A percentile compares a stretch with the other conserved stretches of the same genome.
phyloP scores from a whole-genome alignment of 352 stramenopile genomes.

The Thalassiosira mediterranea region DNA sequence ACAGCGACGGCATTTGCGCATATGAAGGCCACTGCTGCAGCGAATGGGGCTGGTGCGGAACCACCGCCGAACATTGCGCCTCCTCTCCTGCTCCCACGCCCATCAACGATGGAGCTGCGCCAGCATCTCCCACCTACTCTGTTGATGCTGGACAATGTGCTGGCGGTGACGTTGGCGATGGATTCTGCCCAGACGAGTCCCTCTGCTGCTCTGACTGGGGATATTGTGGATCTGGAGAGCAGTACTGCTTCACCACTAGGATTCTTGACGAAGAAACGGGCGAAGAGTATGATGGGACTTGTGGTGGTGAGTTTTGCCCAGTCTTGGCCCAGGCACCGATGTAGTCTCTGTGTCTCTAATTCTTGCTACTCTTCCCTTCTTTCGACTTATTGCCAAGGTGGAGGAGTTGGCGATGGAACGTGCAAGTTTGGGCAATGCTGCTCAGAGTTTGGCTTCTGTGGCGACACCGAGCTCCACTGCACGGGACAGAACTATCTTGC shows the following conservation, averaged over 20 bases:
- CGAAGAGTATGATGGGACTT: conserved; percentile 26
- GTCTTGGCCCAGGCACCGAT: background rate
- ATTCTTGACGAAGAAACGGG: conserved; percentile 9
- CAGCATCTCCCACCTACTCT: conserved; percentile 31
- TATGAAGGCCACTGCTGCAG: conserved; percentile 10
- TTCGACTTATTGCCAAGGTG: conserved; percentile 15
- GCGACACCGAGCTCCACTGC: conserved; percentile 38
- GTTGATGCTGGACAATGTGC: conserved; percentile 48
- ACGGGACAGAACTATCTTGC: conserved; percentile 32
- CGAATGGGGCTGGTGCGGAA: conserved; percentile 44
- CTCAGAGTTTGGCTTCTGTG: conserved; percentile 47
- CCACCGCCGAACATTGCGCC: conserved; percentile 30
- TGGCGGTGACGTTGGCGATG: conserved; percentile 35
- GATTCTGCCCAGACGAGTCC: conserved; percentile 39
- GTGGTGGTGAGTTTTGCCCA: conserved; percentile 18
- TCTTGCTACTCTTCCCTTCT: too few relatives aligned
- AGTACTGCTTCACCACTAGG: conserved; percentile 46
- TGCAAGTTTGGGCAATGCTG: conserved; percentile 43
- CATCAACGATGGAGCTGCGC: conserved; percentile 16
- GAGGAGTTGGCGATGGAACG: conserved; percentile 44
- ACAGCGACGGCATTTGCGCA: background rate
- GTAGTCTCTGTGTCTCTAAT: too few relatives aligned
- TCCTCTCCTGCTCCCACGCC: conserved; percentile 19
- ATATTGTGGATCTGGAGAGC: conserved; percentile 44
- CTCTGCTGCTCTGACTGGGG: conserved; percentile 46